Evolutionary conservation across 2,329 filamentous ascomycete genomes (phyloP).

Genomic region (Neoscytalidium dimidiatum): DNA sequence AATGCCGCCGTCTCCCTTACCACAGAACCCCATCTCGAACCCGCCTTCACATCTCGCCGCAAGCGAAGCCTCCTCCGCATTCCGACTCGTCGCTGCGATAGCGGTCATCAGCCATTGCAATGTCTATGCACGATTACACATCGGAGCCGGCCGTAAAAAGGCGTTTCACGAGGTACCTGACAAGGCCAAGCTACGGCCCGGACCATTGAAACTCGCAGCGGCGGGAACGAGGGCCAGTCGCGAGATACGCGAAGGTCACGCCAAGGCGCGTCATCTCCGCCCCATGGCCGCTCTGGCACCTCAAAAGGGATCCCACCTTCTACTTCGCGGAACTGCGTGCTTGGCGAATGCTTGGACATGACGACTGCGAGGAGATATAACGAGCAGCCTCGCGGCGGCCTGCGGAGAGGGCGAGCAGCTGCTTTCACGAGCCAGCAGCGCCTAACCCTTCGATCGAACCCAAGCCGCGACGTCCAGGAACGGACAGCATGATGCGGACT

Average conservation of each 20-base stretch:
- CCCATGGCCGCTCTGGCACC: not conserved
- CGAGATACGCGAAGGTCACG: conserved; percentile 2
- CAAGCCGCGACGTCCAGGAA: not conserved
- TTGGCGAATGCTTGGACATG: conserved; percentile 8
- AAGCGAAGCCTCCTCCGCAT: not conserved
- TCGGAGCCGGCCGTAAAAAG: conserved; percentile 2
- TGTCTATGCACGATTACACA: not conserved
- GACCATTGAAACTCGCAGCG: not conserved
- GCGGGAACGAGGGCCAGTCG: not conserved
- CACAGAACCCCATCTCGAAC: not conserved
- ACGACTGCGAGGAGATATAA: not conserved
- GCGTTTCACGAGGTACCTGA: not conserved
- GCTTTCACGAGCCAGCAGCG: not conserved
- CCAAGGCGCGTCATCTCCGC: conserved; percentile 10
- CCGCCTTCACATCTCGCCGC: not conserved
- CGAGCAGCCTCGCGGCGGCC: not conserved
- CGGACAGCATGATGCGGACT: not conserved
- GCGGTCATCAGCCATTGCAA: not conserved
- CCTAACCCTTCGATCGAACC: not conserved
- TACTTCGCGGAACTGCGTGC: not conserved
- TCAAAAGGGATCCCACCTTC: not conserved
- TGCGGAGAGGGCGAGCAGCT: not conserved
- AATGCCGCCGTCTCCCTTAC: not conserved
- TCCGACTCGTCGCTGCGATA: not conserved
- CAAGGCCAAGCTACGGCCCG: conserved; percentile 3